These are phyloP conservation scores for Hortaea werneckii DNA, from an alignment of 2,329 filamentous ascomycete genomes.

Conservation along the genomic window DNA sequence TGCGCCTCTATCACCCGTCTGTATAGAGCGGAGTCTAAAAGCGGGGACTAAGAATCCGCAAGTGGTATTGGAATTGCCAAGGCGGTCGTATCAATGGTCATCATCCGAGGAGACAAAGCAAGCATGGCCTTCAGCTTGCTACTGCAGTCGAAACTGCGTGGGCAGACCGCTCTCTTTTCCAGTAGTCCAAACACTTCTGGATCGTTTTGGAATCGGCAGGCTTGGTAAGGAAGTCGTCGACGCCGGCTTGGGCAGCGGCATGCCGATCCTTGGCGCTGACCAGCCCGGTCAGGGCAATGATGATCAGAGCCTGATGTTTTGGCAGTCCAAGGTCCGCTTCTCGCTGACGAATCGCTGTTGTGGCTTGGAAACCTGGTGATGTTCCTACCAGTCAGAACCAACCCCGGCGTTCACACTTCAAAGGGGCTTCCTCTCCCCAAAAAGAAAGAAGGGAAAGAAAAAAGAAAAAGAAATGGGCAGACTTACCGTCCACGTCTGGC, in stretches of 20 bases:
- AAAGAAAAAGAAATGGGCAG: background rate
- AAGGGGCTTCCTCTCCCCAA: too few relatives aligned
- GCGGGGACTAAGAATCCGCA: too few relatives aligned
- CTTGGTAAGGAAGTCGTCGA: conserved; percentile 26
- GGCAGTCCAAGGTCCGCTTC: background rate
- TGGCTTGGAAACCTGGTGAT: conserved; percentile 16
- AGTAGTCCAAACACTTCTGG: background rate
- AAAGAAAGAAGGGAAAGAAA: too few relatives aligned
- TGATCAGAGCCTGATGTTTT: conserved; percentile 1
- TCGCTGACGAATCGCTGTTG: conserved; percentile 13
- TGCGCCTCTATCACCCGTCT: too few relatives aligned
- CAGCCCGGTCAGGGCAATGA: conserved; percentile 15
- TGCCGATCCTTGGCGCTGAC: conserved; percentile 10
- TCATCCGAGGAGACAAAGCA: too few relatives aligned
- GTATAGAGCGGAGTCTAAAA: too few relatives aligned
- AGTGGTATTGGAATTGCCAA: too few relatives aligned
- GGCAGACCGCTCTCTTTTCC: background rate
- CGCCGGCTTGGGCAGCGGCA: conserved; percentile 21
- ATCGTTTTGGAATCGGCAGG: conserved; percentile 3
- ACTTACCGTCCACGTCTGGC: background rate
- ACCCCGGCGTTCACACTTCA: too few relatives aligned
- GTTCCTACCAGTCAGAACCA: background rate
- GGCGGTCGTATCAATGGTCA: too few relatives aligned
- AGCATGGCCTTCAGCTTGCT: too few relatives aligned
- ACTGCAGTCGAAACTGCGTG: too few relatives aligned